These are phyloP conservation scores for Knoxdaviesia capensis DNA, from an alignment of 2,329 filamentous ascomycete species.

Conservation along the genomic window DNA sequence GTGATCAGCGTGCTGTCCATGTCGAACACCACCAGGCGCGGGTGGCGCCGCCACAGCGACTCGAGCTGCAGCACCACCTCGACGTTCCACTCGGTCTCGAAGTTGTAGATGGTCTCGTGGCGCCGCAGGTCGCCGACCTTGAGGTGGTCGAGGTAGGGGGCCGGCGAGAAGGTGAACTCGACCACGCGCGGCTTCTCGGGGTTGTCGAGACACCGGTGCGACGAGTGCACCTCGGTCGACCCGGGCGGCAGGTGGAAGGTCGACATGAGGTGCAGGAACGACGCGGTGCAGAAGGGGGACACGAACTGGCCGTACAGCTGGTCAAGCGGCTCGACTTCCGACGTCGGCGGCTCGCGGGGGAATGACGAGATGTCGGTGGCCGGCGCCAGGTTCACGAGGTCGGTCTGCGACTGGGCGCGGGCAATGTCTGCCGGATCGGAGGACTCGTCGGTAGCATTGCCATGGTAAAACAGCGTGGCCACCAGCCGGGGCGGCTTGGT, in stretches of 20 bases:
- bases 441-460: slow-evolving; percentile 9
- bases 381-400: slow-evolving; percentile 34
- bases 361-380: slow-evolving; percentile 36
- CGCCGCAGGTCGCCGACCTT: slow-evolving; percentile 51
- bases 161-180: slow-evolving; percentile 42
- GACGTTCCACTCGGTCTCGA: slow-evolving; percentile 77
- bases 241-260: slow-evolving; percentile 34
- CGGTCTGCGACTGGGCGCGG: too few relatives aligned
- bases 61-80: slow-evolving; percentile 64
- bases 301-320: slow-evolving; percentile 46
- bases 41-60: slow-evolving; percentile 55
- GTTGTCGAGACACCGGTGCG: slow-evolving; percentile 44
- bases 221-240: slow-evolving; percentile 32
- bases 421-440: slow-evolving; percentile 17
- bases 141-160: slow-evolving; percentile 40
- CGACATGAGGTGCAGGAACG: slow-evolving; percentile 46
- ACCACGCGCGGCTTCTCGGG: slow-evolving; percentile 40
- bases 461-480: slow-evolving; percentile 45
- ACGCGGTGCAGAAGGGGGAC: slow-evolving; percentile 43
- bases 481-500: slow-evolving; percentile 29
- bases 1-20: slow-evolving; percentile 98
- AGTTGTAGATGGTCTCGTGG: slow-evolving; percentile 64
- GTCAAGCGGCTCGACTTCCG: slow-evolving; percentile 38
- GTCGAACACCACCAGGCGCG: slow-evolving; percentile 82
- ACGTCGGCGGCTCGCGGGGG: slow-evolving; percentile 35